Evolutionary conservation across 1,139 yeast genomes (phyloP), one percentile per base, ranked within the genome.

Genomic region (Geotrichum australiense): DNA sequence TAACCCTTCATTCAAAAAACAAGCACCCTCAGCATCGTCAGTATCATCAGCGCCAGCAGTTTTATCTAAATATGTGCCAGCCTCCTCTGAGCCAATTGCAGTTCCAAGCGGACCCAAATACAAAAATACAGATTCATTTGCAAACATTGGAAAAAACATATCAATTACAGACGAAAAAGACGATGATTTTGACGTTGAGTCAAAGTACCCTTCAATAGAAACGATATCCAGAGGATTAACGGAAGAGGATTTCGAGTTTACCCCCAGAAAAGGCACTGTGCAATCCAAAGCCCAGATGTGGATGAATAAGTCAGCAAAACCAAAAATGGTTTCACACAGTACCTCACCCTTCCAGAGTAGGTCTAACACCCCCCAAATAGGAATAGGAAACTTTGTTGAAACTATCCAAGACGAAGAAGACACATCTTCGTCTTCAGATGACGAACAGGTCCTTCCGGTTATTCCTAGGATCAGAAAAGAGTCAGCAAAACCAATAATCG

Each of bases 131-230:
- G n/a, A n/a, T n/a, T n/a, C n/a, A n/a, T n/a, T n/a, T n/a, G n/a
- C n/a, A n/a, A n/a, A n/a, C n/a, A n/a, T n/a, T n/a, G n/a, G n/a
- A n/a, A n/a, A n/a, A n/a, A n/a, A n/a, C n/a, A n/a, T n/a, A n/a
- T n/a, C n/a, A n/a, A n/a, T n/a, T n/a, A n/a, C n/a, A n/a, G n/a
- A 51, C 23, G 3, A 5, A 12, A 46, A 37, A 11, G 35, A 39
- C 30, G 34, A 35, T 28, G 53, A 51, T 35, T 45, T 46, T 28
- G 51, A 46, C 16, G 48, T 55, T 8, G 52, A 50, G n/a, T 40
- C 51, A 12, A 47, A 61, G 30, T 63, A 50, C 47, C 66, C 66
- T 4, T 50, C 65, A 0, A 57, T 63, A 23, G 66, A 62, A 41
- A 63, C 61, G 32, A 54, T 63, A 35, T 54, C 62, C 8, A 41